Evolutionary conservation across 257 asterid species (phyloP).

Genomic region (Schizonepeta tenuifolia): DNA sequence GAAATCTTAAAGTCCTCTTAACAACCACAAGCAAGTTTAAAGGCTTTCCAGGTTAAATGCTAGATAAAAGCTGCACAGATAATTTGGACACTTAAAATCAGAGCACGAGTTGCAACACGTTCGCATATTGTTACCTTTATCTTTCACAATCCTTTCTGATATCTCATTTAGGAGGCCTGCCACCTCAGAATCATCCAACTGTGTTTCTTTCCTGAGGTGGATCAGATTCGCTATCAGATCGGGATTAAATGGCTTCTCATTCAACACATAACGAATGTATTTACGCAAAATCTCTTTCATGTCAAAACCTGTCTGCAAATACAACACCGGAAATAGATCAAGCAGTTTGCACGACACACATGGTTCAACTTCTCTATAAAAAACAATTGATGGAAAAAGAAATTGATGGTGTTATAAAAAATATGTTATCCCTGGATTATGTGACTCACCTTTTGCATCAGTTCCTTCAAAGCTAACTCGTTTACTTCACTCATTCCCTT

Average conservation of each 20-base stretch:
- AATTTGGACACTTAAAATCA: neutral
- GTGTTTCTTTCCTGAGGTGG: conserved; percentile 76
- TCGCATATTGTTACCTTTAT: conserved; percentile 65
- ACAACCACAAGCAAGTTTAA: conserved; percentile 28
- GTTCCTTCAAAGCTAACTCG: conserved; percentile 56
- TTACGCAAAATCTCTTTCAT: conserved; percentile 84
- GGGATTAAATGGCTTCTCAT: conserved; percentile 92
- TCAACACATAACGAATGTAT: conserved; percentile 85
- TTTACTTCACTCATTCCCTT: conserved; percentile 64
- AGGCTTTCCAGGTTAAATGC: conserved; percentile 1
- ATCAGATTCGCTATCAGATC: conserved; percentile 72
- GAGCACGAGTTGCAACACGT: conserved; percentile 23
- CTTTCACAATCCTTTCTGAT: conserved; percentile 83
- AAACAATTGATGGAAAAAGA: conserved; percentile 16
- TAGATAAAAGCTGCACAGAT: neutral
- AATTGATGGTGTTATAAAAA: conserved; percentile 21
- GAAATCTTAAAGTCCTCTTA: conserved; percentile 9
- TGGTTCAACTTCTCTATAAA: neutral
- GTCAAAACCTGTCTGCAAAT: conserved; percentile 84
- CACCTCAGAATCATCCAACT: conserved; percentile 76
- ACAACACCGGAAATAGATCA: conserved; percentile 37
- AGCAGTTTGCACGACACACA: conserved; percentile 27
- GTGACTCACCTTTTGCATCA: conserved; percentile 71
- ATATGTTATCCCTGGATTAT: conserved; percentile 8
- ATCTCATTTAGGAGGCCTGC: conserved; percentile 85